Base-by-base conservation (phyloP, 352 stramenopile genomes). In the Phytopythium mirpurense region DNA sequence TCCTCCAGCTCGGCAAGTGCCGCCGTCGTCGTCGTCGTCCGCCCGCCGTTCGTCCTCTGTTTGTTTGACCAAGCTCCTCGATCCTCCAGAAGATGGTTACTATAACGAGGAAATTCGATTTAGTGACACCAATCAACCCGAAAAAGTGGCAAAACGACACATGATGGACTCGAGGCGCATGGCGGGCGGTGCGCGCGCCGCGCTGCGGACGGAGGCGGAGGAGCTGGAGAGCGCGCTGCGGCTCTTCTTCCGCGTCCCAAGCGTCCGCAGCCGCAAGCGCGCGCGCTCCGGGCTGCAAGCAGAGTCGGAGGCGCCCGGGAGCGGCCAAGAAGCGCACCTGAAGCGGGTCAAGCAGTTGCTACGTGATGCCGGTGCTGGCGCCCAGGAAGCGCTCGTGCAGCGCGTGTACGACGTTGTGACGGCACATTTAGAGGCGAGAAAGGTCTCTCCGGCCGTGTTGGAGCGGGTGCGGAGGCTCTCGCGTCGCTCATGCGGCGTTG, bases 341-440 rank as follows among this genome's bases (percentile, higher is more conserved):
- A 57, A 49, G 40, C 51, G 51, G 14, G 34, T 57, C 38, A 57
- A 57, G 51, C 40, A 43, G 31, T 10, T 50, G 11, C 29, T 57
- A 29, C 51, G 51, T 11, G 51, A 48, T 27, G 41, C 40, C 2
- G 19, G 5, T 0, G 14, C 29, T 6, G 32, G 43, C 6, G 12
- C 15, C 19, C 51, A 57, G 31, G 4, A 0, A n/a, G 11, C 19
- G 40, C 34, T 51, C 27, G 11, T 43, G 31, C 41, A 50, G 31
- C n/a, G 31, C 9, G 51, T 49, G 12, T 18, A 43, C 27, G 51
- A 31, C 40, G 34, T 35, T 1, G 31, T 57, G 27, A 16, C 19
- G 24, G 27, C 2, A 5, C 51, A 36, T n/a, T 27, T 57, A 4
- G 24, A 32, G 21, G 32, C 27, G 15, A 41, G n/a, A 12, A 44